Conservation (phyloP, 2,329 filamentous ascomycete species). For the Rutstroemia sp. region DNA sequence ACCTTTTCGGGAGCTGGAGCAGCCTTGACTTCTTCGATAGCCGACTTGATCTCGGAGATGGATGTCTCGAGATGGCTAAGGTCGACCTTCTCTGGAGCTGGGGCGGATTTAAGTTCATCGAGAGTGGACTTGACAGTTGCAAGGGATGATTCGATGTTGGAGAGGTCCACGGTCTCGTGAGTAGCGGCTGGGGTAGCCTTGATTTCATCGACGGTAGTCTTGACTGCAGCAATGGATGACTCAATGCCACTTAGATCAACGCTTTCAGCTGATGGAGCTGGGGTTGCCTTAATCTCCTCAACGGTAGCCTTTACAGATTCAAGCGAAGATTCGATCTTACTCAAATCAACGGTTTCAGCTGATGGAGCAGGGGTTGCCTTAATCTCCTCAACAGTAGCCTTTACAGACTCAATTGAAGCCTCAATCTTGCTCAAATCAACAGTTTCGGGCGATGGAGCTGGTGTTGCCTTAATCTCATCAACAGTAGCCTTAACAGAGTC, state of each 20-base stretch:
- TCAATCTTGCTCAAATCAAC: constrained; percentile 1
- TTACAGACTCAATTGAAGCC: constrained; percentile 12
- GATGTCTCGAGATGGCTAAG: too few relatives aligned
- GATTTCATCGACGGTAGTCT: constrained; percentile 14
- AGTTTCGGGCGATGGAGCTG: not conserved
- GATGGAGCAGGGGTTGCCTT: constrained; percentile 10
- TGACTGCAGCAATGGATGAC: constrained; percentile 12
- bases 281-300: constrained; percentile 16
- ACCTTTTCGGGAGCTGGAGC: too few relatives aligned
- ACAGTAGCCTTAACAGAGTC: constrained; percentile 10
- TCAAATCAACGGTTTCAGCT: constrained; percentile 9
- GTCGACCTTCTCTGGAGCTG: constrained; percentile 8
- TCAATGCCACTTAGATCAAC: constrained; percentile 14
- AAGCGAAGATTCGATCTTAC: constrained; percentile 7
- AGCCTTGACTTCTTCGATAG: too few relatives aligned
- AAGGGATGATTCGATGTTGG: constrained; percentile 11
- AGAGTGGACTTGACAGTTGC: constrained; percentile 7
- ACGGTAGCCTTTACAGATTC: not conserved
- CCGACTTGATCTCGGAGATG: too few relatives aligned
- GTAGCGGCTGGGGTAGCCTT: constrained; percentile 12
- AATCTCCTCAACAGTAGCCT: constrained; percentile 11
- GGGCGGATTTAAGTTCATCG: constrained; percentile 5
- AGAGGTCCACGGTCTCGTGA: not conserved
- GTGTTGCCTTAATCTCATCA: constrained; percentile 6
- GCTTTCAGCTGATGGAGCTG: constrained; percentile 7